Evolutionary conservation across 257 asterid species (phyloP), one percentile per base, ranked within the genome.

Genomic region (Anisodus acutangulus): DNA sequence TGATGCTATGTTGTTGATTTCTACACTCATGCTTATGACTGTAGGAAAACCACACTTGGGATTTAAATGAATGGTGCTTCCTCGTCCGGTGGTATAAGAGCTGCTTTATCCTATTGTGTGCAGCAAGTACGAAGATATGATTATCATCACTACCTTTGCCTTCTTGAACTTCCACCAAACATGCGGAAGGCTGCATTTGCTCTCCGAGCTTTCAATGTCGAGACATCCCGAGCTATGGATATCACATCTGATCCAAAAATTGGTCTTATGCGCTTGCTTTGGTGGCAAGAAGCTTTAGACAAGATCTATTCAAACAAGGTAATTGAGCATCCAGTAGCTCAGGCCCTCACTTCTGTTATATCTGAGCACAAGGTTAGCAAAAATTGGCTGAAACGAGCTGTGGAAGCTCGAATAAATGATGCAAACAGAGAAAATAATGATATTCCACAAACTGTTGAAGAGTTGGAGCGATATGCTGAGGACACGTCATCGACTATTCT

Each of bases 201-300:
- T 0, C 89, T 96, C 64, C 93, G 95, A 57, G 99, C 99, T 15
- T 96, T 94, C 66, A 94, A 96, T 10, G 93, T 96, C 3, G 99
- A 96, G 87, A 96, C 98, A 8, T 88, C 98, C 47, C 88, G 93
- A 88, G 98, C 98, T 11, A 93, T 94, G 95, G 99, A 96, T 60
- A 90, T 93, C 39, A 97, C 98, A 81, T 96, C 99, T n/a, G 95
- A 94, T 81, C 98, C 99, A 15, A 94, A 87, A 88, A 93, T 93
- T 22, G 99, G 99, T 47, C 99, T 93, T 70, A 92, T 96, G 99
- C 95, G 97, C 85, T 91, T 96, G 16, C 90, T 93, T 41, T 96
- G 98, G 98, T 96, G 99, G 99, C 93, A 94, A 88, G 99, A 96
- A 84, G 93, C 98, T 86, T 86, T 94, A 0, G 98, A 93, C 89